Evolutionary conservation across 1,284 basidiomycete species (phyloP).

Genomic region (Tylopilus sp.): DNA sequence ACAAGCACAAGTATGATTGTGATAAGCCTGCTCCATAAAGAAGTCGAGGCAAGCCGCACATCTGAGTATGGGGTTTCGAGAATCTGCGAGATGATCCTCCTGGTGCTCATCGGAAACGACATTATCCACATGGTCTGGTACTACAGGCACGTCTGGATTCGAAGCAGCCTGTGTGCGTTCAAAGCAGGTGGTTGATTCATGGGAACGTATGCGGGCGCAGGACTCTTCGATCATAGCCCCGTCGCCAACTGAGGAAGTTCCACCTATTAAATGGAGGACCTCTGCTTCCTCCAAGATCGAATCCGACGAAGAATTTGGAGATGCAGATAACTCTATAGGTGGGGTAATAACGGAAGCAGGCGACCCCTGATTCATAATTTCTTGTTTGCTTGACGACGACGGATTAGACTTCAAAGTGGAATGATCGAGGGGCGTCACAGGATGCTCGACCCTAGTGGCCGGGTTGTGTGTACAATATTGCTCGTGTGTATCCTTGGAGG

Average conservation of each 20-base stretch:
- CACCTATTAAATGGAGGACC: conserved; percentile 13
- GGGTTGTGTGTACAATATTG: conserved; percentile 10
- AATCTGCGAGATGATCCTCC: conserved; percentile 3
- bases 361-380: background rate
- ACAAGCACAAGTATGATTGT: conserved; percentile 29
- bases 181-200: conserved; percentile 13
- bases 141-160: background rate
- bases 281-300: conserved; percentile 20
- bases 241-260: background rate
- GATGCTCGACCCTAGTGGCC: background rate
- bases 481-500: conserved; percentile 20
- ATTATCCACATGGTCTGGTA: conserved; percentile 4
- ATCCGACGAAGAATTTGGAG: conserved; percentile 12
- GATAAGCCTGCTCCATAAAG: conserved; percentile 27
- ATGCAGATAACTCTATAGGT: background rate
- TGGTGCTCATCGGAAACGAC: conserved; percentile 2
- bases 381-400: background rate
- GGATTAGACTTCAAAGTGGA: background rate
- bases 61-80: background rate
- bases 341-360: background rate
- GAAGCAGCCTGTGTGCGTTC: conserved; percentile 19
- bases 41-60: conserved; percentile 30
- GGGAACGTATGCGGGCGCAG: background rate
- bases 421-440: background rate
- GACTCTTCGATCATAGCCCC: too few relatives aligned